Evolutionary conservation across 495 filamentous ascomycete genomes (phyloP), one percentile per base, ranked within the genome.

Genomic region (Neurospora pannonica): DNA sequence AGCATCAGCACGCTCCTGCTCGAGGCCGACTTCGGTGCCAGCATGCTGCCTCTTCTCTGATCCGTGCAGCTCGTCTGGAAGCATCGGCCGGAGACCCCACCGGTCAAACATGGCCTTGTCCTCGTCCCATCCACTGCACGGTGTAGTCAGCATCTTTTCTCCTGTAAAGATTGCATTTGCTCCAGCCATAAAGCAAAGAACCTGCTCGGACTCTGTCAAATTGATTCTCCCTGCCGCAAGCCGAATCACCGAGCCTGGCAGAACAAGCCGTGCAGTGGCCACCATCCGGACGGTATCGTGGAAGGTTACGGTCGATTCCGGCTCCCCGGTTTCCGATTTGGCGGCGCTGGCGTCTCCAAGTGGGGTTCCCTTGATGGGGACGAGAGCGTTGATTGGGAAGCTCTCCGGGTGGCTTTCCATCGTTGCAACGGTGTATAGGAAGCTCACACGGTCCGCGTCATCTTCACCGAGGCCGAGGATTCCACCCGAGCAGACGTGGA

Each of bases 91-190:
- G 77, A 94, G 82, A 10, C 93, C 93, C 91, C 91, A 95, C 70
- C 86, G 85, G 10, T 91, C 89, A 82, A 97, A 94, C 89, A 95
- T 92, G 9, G 74, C 88, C 71, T 87, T 89, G 76, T 97, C 93
- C 82, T 94, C 92, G 75, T 94, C 93, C 92, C 92, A 97, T 5
- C 93, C 93, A 75, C 91, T 94, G 79, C 93, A 95, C 72, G 92
- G 91, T 0, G 93, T 95, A 21, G 93, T 97, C 84, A 95, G 78
- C 93, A 97, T 95, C 87, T 93, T 95, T 84, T 97, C 93, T 24
- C 93, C 93, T 1, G 93, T 97, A 81, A 97, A 97, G 9, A 97
- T 88, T 15, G 93, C 93, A 79, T 97, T 97, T 0, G 93, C 93
- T 36, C 93, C 93, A 0, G 93, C 92, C 86, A 90, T 88, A 81